Evolutionary conservation across 75 land plant species (phyloP), one percentile per base, ranked within the genome.

Genomic region (Adiantum capillusveneris): DNA sequence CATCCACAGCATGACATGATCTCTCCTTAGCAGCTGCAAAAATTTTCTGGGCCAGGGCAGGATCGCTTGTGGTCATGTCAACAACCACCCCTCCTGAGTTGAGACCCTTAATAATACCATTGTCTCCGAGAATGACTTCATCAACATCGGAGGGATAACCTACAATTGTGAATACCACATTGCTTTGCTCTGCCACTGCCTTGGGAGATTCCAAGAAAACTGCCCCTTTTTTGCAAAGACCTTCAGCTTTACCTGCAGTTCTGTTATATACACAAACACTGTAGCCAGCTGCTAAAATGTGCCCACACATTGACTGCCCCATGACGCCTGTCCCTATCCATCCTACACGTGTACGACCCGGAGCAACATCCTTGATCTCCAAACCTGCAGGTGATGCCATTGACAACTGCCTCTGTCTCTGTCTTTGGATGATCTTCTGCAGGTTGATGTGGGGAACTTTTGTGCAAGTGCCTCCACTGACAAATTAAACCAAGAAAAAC

Each of bases 271-370:
- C 49, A 29, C 86, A 65, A 60, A 92, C 49, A 56, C 60, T 19
- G 75, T 75, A 82, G 49, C 95, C 86, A 61, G 86, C 86, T 66
- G 75, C 60, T 44, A 75, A 69, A 66, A 92, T 72, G 11, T 86
- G 89, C 18, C 75, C 59, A 63, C 86, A 84, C 97, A 92, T 92
- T 45, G 86, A 79, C 31, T 68, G 58, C 41, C 97, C 97, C 95
- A 92, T 92, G 2, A 88, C 82, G 18, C 97, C 95, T 19, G 79
- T 84, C 24, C 97, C 97, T 39, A 92, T 81, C 94, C 94, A 92
- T 28, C 95, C 93, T 19, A 87, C 46, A 1, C 79, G 70, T 21
- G 87, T 81, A 24, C 25, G 30, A 3, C 54, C 68, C 0, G 84
- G 73, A 24, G 34, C 58, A 21, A 84, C 66, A 13, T 82, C 75